phyloP scores from a whole-genome alignment of 768 basidiomycete species.

The Lactifluus volemus region DNA sequence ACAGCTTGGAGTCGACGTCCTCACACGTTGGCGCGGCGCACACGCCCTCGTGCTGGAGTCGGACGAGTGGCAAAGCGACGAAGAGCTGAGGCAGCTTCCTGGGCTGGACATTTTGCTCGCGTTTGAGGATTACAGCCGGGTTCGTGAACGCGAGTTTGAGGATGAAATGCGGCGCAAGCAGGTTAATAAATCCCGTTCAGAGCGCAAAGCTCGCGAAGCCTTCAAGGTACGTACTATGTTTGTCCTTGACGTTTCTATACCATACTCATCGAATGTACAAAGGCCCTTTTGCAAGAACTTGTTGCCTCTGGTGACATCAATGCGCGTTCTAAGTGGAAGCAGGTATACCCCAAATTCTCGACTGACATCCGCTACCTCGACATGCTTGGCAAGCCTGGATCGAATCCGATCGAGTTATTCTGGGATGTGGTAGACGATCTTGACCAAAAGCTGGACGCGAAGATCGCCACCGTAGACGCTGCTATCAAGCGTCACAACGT shows the following conservation, averaged over 20 bases:
- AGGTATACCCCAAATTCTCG: slow-evolving; percentile 68
- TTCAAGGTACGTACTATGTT: slow-evolving; percentile 64
- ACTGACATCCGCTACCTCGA: slow-evolving; percentile 77
- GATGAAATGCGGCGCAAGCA: slow-evolving; percentile 73
- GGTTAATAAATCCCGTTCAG: slow-evolving; percentile 75
- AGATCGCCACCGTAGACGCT: slow-evolving; percentile 58
- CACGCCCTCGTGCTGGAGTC: slow-evolving; percentile 69
- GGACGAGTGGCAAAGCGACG: slow-evolving; percentile 68
- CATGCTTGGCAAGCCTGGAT: slow-evolving; percentile 89
- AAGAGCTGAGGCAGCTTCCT: slow-evolving; percentile 73
- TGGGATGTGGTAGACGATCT: slow-evolving; percentile 88
- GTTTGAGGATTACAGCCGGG: slow-evolving; percentile 89
- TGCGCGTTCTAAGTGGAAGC: slow-evolving; percentile 87
- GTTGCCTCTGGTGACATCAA: slow-evolving; percentile 56
- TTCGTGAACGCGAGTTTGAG: slow-evolving; percentile 86
- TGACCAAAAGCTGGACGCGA: slow-evolving; percentile 77
- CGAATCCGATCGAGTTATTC: slow-evolving; percentile 91
- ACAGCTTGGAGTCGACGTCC: slow-evolving; percentile 78
- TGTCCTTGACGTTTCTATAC: background rate
- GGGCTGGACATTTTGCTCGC: slow-evolving; percentile 86
- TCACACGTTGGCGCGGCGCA: slow-evolving; percentile 89
- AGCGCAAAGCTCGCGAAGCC: slow-evolving; percentile 84
- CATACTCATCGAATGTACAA: background rate
- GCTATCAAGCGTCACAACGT: slow-evolving; percentile 47
- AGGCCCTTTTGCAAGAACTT: slow-evolving; percentile 71